phyloP scores from a whole-genome alignment of 2,329 filamentous ascomycete species.

The Monosporascus sp. region DNA sequence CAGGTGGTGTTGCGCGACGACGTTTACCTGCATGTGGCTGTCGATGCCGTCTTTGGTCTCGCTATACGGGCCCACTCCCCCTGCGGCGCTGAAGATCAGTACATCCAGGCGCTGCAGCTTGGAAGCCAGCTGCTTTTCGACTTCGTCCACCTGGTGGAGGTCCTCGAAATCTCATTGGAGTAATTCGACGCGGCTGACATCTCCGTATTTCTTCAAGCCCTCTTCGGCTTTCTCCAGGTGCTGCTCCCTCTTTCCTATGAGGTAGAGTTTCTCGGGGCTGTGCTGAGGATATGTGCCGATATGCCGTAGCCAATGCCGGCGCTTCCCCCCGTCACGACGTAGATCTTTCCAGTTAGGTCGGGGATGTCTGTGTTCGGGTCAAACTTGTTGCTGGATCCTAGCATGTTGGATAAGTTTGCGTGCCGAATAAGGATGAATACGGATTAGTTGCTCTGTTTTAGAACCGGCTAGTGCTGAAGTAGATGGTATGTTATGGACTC shows the following conservation, averaged over 20 bases:
- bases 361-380: slow-evolving; percentile 19
- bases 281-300: slow-evolving; percentile 47
- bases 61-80: slow-evolving; percentile 43
- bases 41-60: slow-evolving; percentile 43
- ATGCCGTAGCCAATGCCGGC: slow-evolving; percentile 48
- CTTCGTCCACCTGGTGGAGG: slow-evolving; percentile 37
- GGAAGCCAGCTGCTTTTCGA: slow-evolving; percentile 36
- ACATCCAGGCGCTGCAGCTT: slow-evolving; percentile 39
- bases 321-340: slow-evolving; percentile 42
- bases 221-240: slow-evolving; percentile 40
- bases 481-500: no score
- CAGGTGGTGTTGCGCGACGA: slow-evolving; percentile 38
- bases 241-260: slow-evolving; percentile 43
- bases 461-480: no score
- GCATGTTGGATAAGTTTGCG: slow-evolving; percentile 3
- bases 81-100: slow-evolving; percentile 43
- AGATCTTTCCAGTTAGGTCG: slow-evolving; percentile 28
- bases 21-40: slow-evolving; percentile 23
- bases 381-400: slow-evolving; percentile 13
- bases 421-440: background rate
- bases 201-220: slow-evolving; percentile 37
- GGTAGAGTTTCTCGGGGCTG: slow-evolving; percentile 39
- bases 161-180: slow-evolving; percentile 41
- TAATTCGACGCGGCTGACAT: slow-evolving; percentile 37
- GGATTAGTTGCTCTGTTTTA: background rate